These are phyloP conservation scores for Colletotrichum spaethianum DNA, from an alignment of 2,329 filamentous ascomycete genomes.

Conservation along the genomic window DNA sequence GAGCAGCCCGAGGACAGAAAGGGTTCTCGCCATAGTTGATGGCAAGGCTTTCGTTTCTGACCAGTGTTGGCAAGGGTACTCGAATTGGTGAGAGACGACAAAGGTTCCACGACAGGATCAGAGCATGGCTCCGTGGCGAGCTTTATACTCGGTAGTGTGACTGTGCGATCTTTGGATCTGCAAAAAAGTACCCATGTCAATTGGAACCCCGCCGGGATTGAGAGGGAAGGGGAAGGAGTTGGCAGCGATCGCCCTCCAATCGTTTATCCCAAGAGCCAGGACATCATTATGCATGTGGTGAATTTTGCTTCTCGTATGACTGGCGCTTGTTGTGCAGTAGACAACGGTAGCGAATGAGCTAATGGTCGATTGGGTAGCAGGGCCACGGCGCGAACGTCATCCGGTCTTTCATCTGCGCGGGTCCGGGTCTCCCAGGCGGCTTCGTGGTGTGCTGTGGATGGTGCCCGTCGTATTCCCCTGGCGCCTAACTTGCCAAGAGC, in stretches of 20 bases:
- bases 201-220: slow-evolving; percentile 5
- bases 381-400: slow-evolving; percentile 29
- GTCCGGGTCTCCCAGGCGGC: slow-evolving; percentile 15
- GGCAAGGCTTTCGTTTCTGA: slow-evolving; percentile 3
- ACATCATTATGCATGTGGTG: neutral
- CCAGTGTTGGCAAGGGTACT: slow-evolving; percentile 2
- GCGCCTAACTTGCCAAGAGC: slow-evolving; percentile 4
- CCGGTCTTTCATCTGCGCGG: slow-evolving; percentile 26
- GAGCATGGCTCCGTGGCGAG: neutral
- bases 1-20: slow-evolving; percentile 31
- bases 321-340: neutral
- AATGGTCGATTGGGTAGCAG: slow-evolving; percentile 7
- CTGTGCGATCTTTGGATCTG: slow-evolving; percentile 23
- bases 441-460: neutral
- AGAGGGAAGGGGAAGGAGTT: neutral
- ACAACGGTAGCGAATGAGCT: neutral
- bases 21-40: slow-evolving; percentile 24
- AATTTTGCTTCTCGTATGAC: neutral
- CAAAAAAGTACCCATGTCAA: neutral
- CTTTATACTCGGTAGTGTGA: slow-evolving; percentile 22
- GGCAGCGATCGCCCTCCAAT: slow-evolving; percentile 22
- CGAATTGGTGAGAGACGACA: neutral
- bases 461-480: slow-evolving; percentile 15
- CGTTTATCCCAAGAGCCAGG: slow-evolving; percentile 22
- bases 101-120: neutral